A percentile compares a stretch with the other conserved stretches of the same genome.
Conservation (phyloP, 805 yeast genomes). For the Lipomyces kockii region DNA sequence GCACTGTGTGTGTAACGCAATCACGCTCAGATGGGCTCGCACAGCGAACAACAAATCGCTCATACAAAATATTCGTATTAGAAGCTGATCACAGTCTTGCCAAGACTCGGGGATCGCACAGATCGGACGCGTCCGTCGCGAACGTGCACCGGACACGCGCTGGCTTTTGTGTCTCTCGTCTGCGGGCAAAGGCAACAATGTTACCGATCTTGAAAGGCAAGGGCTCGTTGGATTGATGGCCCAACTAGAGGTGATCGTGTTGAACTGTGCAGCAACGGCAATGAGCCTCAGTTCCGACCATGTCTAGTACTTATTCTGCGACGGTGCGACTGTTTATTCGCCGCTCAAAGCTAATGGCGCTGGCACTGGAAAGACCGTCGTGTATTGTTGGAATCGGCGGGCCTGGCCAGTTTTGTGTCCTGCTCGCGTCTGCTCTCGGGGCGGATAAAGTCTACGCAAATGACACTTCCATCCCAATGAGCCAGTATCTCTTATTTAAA, state of each 20-base stretch:
- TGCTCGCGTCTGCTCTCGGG: slow-evolving; percentile 63
- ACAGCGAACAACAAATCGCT: too few relatives aligned
- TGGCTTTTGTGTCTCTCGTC: too few relatives aligned
- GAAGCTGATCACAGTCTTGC: too few relatives aligned
- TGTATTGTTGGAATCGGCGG: slow-evolving; percentile 45
- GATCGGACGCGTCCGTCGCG: too few relatives aligned
- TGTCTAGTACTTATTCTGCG: slow-evolving; percentile 68
- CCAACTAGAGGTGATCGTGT: slow-evolving; percentile 65
- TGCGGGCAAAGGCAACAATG: slow-evolving; percentile 64
- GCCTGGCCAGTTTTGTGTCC: slow-evolving; percentile 62
- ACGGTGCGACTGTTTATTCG: slow-evolving; percentile 72
- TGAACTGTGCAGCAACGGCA: slow-evolving; percentile 56
- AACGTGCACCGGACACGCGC: too few relatives aligned
- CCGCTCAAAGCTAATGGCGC: slow-evolving; percentile 57
- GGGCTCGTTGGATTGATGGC: neutral
- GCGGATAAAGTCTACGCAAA: slow-evolving; percentile 60
- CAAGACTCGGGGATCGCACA: too few relatives aligned
- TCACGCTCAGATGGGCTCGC: too few relatives aligned
- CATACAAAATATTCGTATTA: too few relatives aligned
- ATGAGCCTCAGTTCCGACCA: slow-evolving; percentile 58
- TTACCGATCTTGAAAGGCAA: slow-evolving; percentile 48
- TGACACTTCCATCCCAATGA: slow-evolving; percentile 47
- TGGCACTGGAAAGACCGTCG: slow-evolving; percentile 58
- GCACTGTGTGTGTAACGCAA: too few relatives aligned
- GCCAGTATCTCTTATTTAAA: slow-evolving; percentile 55